Evolutionary conservation across 1,139 yeast genomes (phyloP), one percentile per base, ranked within the genome.

Genomic region (Scheffersomyces insectosa): DNA sequence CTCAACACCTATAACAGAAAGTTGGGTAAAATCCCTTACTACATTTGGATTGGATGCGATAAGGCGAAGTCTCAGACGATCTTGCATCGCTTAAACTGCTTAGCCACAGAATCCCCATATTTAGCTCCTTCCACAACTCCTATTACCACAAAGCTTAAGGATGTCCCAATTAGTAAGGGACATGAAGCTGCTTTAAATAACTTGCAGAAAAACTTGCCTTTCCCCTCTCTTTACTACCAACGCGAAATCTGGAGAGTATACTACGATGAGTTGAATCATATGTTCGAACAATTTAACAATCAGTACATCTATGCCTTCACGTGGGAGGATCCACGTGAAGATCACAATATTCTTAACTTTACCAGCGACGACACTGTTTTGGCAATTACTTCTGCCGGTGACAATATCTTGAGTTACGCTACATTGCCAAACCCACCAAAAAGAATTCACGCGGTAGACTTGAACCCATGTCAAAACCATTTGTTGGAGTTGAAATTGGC

Each of bases 301-400:
- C 90, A 86, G 65, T 87, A 85, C 62, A 87, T 87, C 46, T 87
- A 87, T 59, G 91, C 95, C 3, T 87, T 87, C 65, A 87, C 95
- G 8, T 87, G 96, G 96, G 96, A 87, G 65, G 95, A 87, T 60
- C 95, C 95, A 29, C 76, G 86, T 45, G 95, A 85, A 64, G 96
- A 87, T 64, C 78, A 82, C 50, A 74, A 75, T 36, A 83, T 87
- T 46, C 72, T 87, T 53, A 76, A 82, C 40, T 72, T 87, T 54
- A 70, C 73, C 33, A 66, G 80, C 12, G 72, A 77, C 28, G 96
- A 87, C 56, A 84, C 88, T 1, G 88, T 87, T 8, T 73, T 87
- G 54, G 93, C 93, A 23, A 87, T 87, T 46, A 86, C 95, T 7
- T 85, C 93, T 39, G 96, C 95, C 6, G 93, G 95, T 52, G 96